Percentiles rank a stretch among this genome's conserved stretches.
phyloP scores from a whole-genome alignment of 371 early-diverging fungal genomes.

The Entomophthora muscae region DNA sequence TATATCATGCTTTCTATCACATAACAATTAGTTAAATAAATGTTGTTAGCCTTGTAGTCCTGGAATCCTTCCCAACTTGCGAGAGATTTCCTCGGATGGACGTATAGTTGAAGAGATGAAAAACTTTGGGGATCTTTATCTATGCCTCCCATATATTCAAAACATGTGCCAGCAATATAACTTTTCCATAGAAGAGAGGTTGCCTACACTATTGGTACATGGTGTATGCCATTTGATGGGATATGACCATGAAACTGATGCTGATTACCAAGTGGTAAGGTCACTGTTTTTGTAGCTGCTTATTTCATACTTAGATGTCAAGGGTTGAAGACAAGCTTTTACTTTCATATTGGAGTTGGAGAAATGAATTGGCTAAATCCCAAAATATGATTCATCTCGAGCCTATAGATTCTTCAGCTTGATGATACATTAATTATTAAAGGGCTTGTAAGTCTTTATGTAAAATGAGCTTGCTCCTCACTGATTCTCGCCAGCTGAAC shows the following conservation, averaged over 20 bases:
- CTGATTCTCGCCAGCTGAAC: too few relatives aligned
- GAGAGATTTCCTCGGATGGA: conserved; percentile 3
- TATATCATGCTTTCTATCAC: not conserved
- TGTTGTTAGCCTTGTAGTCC: not conserved
- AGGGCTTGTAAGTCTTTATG: too few relatives aligned
- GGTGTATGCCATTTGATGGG: conserved; percentile 13
- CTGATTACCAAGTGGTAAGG: conserved; percentile 9
- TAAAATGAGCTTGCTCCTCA: too few relatives aligned
- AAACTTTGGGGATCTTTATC: conserved; percentile 7
- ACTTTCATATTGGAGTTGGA: not conserved
- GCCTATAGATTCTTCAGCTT: not conserved
- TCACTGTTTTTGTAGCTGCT: not conserved
- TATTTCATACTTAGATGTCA: not conserved
- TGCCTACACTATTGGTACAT: conserved; percentile 11
- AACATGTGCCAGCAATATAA: conserved; percentile 4
- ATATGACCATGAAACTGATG: conserved; percentile 13
- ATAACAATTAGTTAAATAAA: too few relatives aligned
- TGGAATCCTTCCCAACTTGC: conserved; percentile 6
- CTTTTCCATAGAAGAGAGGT: conserved; percentile 7
- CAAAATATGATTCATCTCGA: not conserved
- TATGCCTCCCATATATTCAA: conserved; percentile 7
- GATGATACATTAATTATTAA: too few relatives aligned
- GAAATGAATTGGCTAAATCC: not conserved
- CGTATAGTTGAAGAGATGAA: conserved; percentile 7
- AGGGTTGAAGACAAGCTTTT: not conserved